These are phyloP conservation scores for Pseudogymnoascus sp. DNA, from an alignment of 2,329 filamentous ascomycete species.

Conservation along the genomic window DNA sequence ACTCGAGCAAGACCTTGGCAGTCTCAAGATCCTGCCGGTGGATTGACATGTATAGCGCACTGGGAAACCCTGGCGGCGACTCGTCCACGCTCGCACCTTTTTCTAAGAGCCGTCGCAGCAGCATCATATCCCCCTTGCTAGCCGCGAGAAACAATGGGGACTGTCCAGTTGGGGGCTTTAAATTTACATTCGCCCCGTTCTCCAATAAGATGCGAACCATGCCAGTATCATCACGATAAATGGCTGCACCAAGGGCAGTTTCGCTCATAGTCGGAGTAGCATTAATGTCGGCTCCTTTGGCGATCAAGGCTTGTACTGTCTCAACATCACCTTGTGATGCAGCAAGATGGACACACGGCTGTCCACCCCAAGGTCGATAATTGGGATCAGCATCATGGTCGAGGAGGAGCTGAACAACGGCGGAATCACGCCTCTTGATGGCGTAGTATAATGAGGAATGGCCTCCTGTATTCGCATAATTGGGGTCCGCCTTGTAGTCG, in stretches of 20 bases:
- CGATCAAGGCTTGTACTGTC: not conserved
- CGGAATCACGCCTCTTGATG: constrained; percentile 12
- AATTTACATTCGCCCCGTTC: constrained; percentile 13
- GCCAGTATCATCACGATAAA: constrained; percentile 6
- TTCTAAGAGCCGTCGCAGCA: constrained; percentile 13
- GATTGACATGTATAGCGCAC: not conserved
- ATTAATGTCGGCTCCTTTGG: not conserved
- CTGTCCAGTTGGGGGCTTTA: constrained; percentile 10
- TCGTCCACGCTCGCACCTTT: constrained; percentile 16
- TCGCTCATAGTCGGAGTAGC: not conserved
- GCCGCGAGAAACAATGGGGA: constrained; percentile 17
- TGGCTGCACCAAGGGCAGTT: constrained; percentile 11
- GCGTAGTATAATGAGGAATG: constrained; percentile 14
- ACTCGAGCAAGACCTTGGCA: not conserved
- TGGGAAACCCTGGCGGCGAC: not conserved
- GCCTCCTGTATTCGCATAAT: constrained; percentile 5
- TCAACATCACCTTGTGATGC: not conserved
- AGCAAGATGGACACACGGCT: not conserved
- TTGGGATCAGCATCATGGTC: constrained; percentile 15
- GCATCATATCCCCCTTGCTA: constrained; percentile 1
- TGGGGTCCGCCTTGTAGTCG: constrained; percentile 11
- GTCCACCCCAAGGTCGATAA: not conserved
- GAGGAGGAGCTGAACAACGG: constrained; percentile 13
- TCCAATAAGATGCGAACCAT: constrained; percentile 12
- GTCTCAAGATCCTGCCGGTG: not conserved